Base-by-base conservation (phyloP, 2,329 filamentous ascomycete species). In the Alternaria hordeiaustralica region DNA sequence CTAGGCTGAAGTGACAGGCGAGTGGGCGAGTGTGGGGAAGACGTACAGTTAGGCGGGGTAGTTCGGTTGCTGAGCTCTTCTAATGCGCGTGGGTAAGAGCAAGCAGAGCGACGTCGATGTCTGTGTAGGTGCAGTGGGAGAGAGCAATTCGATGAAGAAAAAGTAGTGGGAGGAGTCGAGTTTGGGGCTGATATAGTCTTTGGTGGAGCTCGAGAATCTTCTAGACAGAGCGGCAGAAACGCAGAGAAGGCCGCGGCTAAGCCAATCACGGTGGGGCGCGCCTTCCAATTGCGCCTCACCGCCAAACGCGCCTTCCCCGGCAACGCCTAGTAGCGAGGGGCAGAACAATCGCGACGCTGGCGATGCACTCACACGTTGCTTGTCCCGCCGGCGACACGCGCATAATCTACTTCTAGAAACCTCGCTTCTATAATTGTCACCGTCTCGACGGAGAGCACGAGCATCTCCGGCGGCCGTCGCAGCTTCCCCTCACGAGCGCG, bases 201-300 rank as follows among this genome's bases (percentile, higher is more conserved):
- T 69, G 67, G 71, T 72, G 73, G 71, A 76, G 73, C 71, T 78
- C 72, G 69, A 78, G 75, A 78, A 79, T 76, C 72, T 77, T 78
- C 75, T 76, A 78, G 75, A 75, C 70, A 74, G 65, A 65, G 62
- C 66, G 73, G 75, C 72, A 78, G 75, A 78, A 78, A 65, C 60
- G 58, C 67, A 70, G 68, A 71, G 74, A 78, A 78, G 67, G 61
- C 55, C 25, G 36, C 63, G 18, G 65, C 33, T 18, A 46, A 58
- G 64, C 75, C 74, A 77, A 78, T 77, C 66, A 72, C 54, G 28
- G 63, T 56, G 41, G 51, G 59, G 30, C 55, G 28, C 43, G 50
- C 62, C 55, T 47, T 58, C 51, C 57, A n/a, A 21, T 46, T 53
- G 60, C 56, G 64, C 58, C 64, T 76, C 70, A 77, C 75, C 75